Evolutionary conservation across 768 basidiomycete species (phyloP).

Genomic region (Mycena polygramma): DNA sequence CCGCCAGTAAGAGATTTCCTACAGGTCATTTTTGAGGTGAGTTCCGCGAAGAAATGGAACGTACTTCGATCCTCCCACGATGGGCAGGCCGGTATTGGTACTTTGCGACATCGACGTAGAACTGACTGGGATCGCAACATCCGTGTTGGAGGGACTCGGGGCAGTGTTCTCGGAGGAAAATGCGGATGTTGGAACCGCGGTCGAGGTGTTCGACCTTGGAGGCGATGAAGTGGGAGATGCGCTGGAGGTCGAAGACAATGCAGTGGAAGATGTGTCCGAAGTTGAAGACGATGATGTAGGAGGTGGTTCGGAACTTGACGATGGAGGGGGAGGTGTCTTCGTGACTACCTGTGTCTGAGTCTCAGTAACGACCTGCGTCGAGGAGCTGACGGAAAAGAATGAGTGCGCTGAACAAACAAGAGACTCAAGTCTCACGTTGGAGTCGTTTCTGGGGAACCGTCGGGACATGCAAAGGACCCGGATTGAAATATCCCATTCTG

Average conservation of each 20-base stretch:
- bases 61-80: background rate
- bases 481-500: background rate
- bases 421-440: background rate
- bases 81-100: background rate
- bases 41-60: background rate
- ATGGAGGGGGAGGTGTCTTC: background rate
- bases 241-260: too few species aligned
- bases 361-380: background rate
- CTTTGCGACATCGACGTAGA: background rate
- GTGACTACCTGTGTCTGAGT: constrained; percentile 4
- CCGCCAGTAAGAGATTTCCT: background rate
- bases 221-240: background rate
- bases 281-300: background rate
- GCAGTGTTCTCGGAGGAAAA: background rate
- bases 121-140: background rate
- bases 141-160: background rate
- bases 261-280: too few species aligned
- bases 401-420: background rate
- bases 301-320: background rate
- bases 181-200: background rate
- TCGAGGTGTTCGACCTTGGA: background rate
- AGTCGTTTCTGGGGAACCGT: background rate
- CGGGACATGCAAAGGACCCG: constrained; percentile 3
- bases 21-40: background rate
- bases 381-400: background rate